Percentiles rank a stretch among this genome's conserved stretches.
phyloP scores from a whole-genome alignment of 108 stramenopile species.

The Aurantiochytrium sp. region DNA sequence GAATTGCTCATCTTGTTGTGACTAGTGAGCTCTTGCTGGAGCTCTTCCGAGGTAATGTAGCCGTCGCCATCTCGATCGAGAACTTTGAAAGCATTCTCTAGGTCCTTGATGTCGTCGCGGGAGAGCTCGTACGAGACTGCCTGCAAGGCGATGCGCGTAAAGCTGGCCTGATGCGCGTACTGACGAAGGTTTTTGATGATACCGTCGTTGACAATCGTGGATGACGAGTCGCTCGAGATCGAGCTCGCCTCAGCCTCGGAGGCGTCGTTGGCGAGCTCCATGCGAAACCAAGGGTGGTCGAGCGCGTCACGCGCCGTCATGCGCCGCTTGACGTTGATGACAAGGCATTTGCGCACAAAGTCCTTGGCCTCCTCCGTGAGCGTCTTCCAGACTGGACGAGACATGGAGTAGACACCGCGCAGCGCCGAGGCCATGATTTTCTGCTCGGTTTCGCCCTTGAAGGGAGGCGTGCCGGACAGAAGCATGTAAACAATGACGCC shows the following conservation, averaged over 20 bases:
- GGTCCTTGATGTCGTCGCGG: slow-evolving; percentile 29
- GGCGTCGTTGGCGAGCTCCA: slow-evolving; percentile 16
- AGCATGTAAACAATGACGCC: slow-evolving; percentile 61
- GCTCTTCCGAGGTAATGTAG: slow-evolving; percentile 23
- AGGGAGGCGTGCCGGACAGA: slow-evolving; percentile 53
- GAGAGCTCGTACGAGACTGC: slow-evolving; percentile 23
- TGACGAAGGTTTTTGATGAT: slow-evolving; percentile 16
- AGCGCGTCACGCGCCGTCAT: slow-evolving; percentile 34
- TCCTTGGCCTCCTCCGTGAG: slow-evolving; percentile 43
- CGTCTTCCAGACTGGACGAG: slow-evolving; percentile 14
- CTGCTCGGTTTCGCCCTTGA: slow-evolving; percentile 45
- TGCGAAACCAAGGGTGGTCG: slow-evolving; percentile 34
- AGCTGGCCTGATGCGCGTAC: not conserved
- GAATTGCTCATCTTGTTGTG: not conserved
- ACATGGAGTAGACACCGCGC: slow-evolving; percentile 25
- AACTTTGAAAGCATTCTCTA: slow-evolving; percentile 29
- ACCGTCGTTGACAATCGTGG: not conserved
- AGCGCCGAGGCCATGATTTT: slow-evolving; percentile 26
- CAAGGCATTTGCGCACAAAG: slow-evolving; percentile 36
- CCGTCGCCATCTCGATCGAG: slow-evolving; percentile 24
- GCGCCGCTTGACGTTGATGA: slow-evolving; percentile 31
- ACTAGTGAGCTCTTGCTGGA: slow-evolving; percentile 7
- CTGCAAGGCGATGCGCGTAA: slow-evolving; percentile 19
- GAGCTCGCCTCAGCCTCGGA: slow-evolving; percentile 18
- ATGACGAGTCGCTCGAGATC: not conserved